These are phyloP conservation scores for Solanum arcanum DNA, from an alignment of 257 asterid genomes.

Conservation along the genomic window DNA sequence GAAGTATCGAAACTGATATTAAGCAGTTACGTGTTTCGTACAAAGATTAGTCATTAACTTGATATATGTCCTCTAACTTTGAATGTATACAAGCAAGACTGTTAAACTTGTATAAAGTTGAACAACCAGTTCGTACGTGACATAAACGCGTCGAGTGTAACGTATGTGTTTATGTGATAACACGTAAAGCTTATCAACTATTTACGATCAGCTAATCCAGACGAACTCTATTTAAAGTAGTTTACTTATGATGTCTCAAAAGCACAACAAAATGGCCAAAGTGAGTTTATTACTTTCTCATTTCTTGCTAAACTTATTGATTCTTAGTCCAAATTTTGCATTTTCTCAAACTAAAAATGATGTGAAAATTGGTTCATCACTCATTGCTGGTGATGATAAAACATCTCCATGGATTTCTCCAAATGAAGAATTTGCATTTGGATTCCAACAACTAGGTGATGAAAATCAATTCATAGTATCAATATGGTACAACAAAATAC, in stretches of 20 bases:
- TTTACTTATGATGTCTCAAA: not conserved
- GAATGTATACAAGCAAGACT: too few species aligned
- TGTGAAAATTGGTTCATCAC: not conserved
- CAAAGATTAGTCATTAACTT: too few species aligned
- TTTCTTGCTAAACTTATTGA: not conserved
- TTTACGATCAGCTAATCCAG: not conserved
- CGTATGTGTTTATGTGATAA: too few species aligned
- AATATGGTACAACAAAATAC: constrained; percentile 30
- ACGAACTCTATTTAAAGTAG: not conserved
- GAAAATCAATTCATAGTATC: constrained; percentile 20
- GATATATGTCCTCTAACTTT: too few species aligned
- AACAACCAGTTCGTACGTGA: too few species aligned
- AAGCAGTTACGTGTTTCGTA: not conserved
- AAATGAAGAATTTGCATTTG: constrained; percentile 32
- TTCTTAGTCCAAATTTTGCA: not conserved
- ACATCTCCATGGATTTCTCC: constrained; percentile 24
- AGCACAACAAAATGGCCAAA: not conserved
- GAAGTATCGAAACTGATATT: not conserved
- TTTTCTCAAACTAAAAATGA: constrained; percentile 1
- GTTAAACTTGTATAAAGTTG: too few species aligned
- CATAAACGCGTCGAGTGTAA: rapidly evolving
- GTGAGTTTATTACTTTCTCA: not conserved
- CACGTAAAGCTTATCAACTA: not conserved
- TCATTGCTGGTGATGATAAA: constrained; percentile 8
- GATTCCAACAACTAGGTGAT: constrained; percentile 13